These are phyloP conservation scores for Umbelopsis sp. DNA, from an alignment of 192 early-diverging fungal species.

Conservation along the genomic window DNA sequence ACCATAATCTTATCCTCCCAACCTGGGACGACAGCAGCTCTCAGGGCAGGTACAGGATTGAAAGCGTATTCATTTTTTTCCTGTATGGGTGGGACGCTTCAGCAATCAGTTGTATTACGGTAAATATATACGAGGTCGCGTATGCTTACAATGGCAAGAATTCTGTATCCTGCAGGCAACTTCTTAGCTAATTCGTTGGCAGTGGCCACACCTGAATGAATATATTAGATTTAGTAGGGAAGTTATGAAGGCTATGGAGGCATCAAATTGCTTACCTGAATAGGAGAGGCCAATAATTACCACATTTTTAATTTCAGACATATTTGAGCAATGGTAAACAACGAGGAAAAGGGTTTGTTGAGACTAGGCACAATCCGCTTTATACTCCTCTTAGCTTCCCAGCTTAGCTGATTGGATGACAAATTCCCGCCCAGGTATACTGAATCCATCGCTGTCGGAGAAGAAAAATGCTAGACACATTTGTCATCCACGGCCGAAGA, in stretches of 20 bases:
- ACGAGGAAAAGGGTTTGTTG: not conserved
- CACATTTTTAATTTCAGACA: slow-evolving; percentile 2
- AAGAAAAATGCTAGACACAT: not conserved
- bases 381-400: not conserved
- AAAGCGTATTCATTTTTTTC: not conserved
- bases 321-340: not conserved
- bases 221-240: not conserved
- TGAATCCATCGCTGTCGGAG: not conserved
- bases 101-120: not conserved
- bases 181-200: not conserved
- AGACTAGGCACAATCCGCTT: not conserved
- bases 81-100: not conserved
- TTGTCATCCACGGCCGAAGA: not conserved
- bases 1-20: slow-evolving; percentile 7
- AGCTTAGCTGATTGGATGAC: not conserved
- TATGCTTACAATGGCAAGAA: not conserved
- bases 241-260: too few relatives aligned
- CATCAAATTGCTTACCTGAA: not conserved
- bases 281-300: not conserved
- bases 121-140: not conserved
- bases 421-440: not conserved
- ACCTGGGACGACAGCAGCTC: not conserved
- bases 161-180: slow-evolving; percentile 4
- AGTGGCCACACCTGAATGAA: not conserved
- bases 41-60: slow-evolving; percentile 4